Conservation (phyloP, 306 rosid genomes). For the Dalbergia cultrata region DNA sequence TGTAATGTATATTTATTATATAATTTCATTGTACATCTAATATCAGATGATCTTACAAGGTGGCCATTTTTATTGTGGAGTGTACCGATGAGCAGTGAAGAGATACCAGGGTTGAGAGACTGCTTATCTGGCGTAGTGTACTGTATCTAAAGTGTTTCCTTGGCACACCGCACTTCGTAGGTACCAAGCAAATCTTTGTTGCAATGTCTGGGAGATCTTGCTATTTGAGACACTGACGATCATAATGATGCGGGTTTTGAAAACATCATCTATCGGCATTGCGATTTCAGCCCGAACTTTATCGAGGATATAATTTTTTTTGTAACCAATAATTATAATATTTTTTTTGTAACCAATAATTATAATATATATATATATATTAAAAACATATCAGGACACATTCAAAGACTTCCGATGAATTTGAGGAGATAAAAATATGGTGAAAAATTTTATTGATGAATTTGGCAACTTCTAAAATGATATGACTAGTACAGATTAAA, state of each 20-base stretch:
- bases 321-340: background rate
- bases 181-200: slow-evolving; percentile 39
- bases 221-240: background rate
- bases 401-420: no score
- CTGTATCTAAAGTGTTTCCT: background rate
- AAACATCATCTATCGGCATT: background rate
- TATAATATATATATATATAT: no score
- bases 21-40: no score
- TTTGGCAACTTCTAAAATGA: no score
- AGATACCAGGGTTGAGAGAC: background rate
- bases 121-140: background rate
- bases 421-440: no score
- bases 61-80: slow-evolving; percentile 5
- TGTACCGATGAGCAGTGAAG: slow-evolving; percentile 13
- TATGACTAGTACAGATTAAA: no score
- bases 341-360: background rate
- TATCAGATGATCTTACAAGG: no score
- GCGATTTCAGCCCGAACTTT: background rate
- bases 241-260: slow-evolving; percentile 35
- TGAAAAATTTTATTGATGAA: no score
- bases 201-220: slow-evolving; percentile 14
- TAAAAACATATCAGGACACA: background rate
- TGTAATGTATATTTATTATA: no score
- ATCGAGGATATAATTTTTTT: background rate
- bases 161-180: slow-evolving; percentile 38